phyloP scores from a whole-genome alignment of 1,284 basidiomycete species.

The Kalmanozyma brasiliensis region DNA sequence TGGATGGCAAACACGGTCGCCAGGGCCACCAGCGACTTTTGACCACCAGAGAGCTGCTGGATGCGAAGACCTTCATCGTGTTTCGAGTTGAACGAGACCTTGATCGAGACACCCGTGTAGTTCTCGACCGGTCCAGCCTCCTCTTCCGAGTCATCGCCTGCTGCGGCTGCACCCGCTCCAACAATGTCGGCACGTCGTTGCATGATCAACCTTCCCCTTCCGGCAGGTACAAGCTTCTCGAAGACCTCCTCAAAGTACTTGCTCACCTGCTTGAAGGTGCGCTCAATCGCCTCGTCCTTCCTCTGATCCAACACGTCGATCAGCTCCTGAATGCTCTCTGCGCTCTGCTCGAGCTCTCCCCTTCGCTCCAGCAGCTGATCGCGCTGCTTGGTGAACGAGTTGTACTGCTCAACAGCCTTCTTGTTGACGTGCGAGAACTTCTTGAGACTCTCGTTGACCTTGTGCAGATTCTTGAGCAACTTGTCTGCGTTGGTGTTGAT shows the following conservation, averaged over 20 bases:
- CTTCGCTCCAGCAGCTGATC: constrained; percentile 87
- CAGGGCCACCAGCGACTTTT: constrained; percentile 95
- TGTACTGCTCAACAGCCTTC: constrained; percentile 98
- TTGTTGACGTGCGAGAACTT: constrained; percentile 99
- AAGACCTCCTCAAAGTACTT: constrained; percentile 97
- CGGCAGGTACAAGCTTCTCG: constrained; percentile 94
- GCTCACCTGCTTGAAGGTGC: constrained; percentile 97
- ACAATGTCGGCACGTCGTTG: constrained; percentile 81
- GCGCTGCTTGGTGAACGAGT: constrained; percentile 95
- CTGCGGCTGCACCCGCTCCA: constrained; percentile 65
- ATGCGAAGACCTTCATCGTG: constrained; percentile 94
- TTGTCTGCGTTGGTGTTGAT: constrained; percentile 80
- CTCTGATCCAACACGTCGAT: constrained; percentile 93
- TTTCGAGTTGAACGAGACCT: constrained; percentile 98
- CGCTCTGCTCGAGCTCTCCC: constrained; percentile 89
- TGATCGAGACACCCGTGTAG: constrained; percentile 96
- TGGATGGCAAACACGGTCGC: constrained; percentile 98
- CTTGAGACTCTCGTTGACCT: constrained; percentile 89
- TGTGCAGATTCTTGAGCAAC: constrained; percentile 89
- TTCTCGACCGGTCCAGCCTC: constrained; percentile 77
- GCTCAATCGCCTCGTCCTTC: constrained; percentile 97
- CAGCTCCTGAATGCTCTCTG: constrained; percentile 89
- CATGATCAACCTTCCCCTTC: constrained; percentile 88
- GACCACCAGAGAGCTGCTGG: constrained; percentile 95
- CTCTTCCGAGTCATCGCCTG: constrained; percentile 68